These are phyloP conservation scores for Plasmodium falciparum DNA, from an alignment of 169 alveolate genomes.

Conservation along the genomic window DNA sequence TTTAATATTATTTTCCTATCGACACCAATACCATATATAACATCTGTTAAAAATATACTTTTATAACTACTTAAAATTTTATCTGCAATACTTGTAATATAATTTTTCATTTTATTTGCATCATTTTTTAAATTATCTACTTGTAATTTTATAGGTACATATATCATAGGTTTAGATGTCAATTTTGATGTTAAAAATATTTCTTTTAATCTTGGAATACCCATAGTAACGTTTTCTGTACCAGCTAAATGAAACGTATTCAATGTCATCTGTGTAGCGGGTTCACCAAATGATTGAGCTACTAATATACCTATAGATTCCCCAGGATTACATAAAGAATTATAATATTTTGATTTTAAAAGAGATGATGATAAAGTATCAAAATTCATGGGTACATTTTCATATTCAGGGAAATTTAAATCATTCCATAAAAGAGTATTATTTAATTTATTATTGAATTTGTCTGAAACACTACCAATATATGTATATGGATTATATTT, in stretches of 20 bases:
- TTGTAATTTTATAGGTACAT: slow-evolving; percentile 79
- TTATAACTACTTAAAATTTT: slow-evolving; percentile 89
- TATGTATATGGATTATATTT: slow-evolving; percentile 45
- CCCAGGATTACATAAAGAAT: slow-evolving; percentile 92
- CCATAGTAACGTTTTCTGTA: slow-evolving; percentile 99
- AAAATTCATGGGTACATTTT: slow-evolving; percentile 17
- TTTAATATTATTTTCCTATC: slow-evolving; percentile 68
- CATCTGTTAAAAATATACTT: slow-evolving; percentile 89
- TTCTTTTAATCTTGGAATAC: slow-evolving; percentile 99
- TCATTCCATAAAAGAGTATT: slow-evolving; percentile 6
- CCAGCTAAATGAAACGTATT: slow-evolving; percentile 99
- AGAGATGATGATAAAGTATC: slow-evolving; percentile 16
- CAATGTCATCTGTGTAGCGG: slow-evolving; percentile 99
- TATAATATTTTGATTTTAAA: slow-evolving; percentile 68
- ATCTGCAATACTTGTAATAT: slow-evolving; percentile 87
- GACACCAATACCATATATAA: slow-evolving; percentile 87
- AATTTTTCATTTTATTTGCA: slow-evolving; percentile 57
- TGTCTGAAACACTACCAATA: slow-evolving; percentile 51
- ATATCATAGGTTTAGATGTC: slow-evolving; percentile 84
- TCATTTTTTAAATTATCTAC: background rate
- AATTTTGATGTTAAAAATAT: slow-evolving; percentile 91
- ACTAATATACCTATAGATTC: slow-evolving; percentile 99
- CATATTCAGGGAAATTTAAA: slow-evolving; percentile 1
- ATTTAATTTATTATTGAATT: background rate
- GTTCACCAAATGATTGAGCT: slow-evolving; percentile 99